Evolutionary conservation across 192 early-diverging fungal species (phyloP), one percentile per base, ranked within the genome.

Genomic region (Diversispora eburnea): DNA sequence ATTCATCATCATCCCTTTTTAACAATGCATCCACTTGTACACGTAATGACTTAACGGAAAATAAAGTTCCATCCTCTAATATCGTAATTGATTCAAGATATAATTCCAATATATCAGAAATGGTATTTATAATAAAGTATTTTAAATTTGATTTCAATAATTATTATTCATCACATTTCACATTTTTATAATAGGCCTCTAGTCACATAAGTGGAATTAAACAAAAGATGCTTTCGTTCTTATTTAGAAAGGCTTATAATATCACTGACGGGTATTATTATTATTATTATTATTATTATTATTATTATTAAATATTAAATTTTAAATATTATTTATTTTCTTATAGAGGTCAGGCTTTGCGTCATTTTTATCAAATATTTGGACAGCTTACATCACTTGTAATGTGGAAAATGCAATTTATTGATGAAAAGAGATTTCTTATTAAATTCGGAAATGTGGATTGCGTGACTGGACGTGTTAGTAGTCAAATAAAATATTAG

Each of bases 401-500:
- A 6, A 88, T 92, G 81, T 92, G 89, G 88, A 78, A 86, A 63
- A 85, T 88, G 78, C 88, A 91, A 74, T 89, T 91, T 58, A 66
- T 93, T 19, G 83, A 87, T 60, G 81, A 81, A 22, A 72, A 77
- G 1, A 77, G 81, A 13, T 69, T 93, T 13, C 69, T 93, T 20
- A 87, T 93, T 75, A 93, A 93, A 75, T 88, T 91, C 75, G 88
- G 88, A 22, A 80, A 76, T 52, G 48, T 83, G n/a, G 84, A 85
- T 43, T 79, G 83, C 75, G 77, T 85, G 13, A 59, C 79, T n/a
- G 81, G 85, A 9, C 67, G 81, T 62, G 87, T 86, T 81, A 67
- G 78, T 64, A 43, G 19, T 62, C 51, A 6, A 33, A 33, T 54
- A n/a, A 17, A 59, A 65, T 10, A 58, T n/a, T 80, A 47, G 43